Percentiles rank a stretch among this genome's conserved stretches.
Evolutionary conservation across 768 basidiomycete species (phyloP).

Genomic region (Sutorius australiensis): DNA sequence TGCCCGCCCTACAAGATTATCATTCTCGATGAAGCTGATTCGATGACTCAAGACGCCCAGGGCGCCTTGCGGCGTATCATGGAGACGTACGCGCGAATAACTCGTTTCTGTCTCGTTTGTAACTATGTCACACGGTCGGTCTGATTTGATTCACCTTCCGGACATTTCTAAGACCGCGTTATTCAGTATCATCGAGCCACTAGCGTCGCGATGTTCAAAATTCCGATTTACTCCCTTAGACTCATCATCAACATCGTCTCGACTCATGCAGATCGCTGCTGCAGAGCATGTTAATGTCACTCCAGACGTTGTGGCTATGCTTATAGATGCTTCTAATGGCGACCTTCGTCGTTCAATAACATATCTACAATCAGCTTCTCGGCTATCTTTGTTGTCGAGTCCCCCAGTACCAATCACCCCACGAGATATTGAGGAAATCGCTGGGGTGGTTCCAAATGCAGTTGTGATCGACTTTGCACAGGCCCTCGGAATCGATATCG

Average conservation of each 20-base stretch:
- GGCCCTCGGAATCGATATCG: constrained; percentile 68
- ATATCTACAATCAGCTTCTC: constrained; percentile 92
- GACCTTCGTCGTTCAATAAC: constrained; percentile 97
- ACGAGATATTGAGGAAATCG: constrained; percentile 90
- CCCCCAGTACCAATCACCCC: constrained; percentile 75
- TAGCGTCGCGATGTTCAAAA: constrained; percentile 98
- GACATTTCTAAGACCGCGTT: not conserved
- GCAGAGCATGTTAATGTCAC: constrained; percentile 64
- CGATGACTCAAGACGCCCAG: constrained; percentile 99
- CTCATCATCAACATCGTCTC: constrained; percentile 62
- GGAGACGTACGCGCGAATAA: constrained; percentile 98
- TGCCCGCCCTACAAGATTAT: constrained; percentile 99
- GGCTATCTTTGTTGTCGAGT: constrained; percentile 70
- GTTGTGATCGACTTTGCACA: constrained; percentile 67
- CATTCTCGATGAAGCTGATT: constrained; percentile 98
- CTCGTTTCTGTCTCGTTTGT: constrained; percentile 96
- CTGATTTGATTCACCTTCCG: not conserved
- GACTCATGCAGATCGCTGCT: constrained; percentile 77
- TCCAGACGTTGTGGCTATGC: constrained; percentile 58
- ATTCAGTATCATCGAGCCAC: constrained; percentile 91
- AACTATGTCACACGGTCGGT: constrained; percentile 96
- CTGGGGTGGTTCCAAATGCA: constrained; percentile 82
- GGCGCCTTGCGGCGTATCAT: constrained; percentile 96
- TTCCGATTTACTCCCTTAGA: constrained; percentile 97
- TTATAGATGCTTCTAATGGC: constrained; percentile 80